Evolutionary conservation across 1,284 basidiomycete species (phyloP).

Genomic region (Pseudozyma sp.): DNA sequence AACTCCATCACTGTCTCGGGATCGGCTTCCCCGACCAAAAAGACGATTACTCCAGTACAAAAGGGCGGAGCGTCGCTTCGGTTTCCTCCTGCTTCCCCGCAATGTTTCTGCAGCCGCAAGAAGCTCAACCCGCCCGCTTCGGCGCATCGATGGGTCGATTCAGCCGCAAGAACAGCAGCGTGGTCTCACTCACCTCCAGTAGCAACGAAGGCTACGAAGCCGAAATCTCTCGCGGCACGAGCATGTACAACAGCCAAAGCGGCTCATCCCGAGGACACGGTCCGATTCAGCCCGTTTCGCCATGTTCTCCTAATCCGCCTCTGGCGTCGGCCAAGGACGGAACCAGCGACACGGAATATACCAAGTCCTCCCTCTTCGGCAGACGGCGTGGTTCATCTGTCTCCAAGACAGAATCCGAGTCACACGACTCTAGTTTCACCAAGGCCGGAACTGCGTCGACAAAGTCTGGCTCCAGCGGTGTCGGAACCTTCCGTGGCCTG

Average conservation of each 20-base stretch:
- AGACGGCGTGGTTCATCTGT: slow-evolving; percentile 6
- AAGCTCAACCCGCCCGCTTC: slow-evolving; percentile 1
- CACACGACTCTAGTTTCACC: slow-evolving; percentile 19
- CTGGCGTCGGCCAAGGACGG: slow-evolving; percentile 1
- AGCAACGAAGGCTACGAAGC: slow-evolving; percentile 26
- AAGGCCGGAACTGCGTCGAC: neutral
- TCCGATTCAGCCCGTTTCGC: slow-evolving; percentile 7
- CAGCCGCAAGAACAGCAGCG: slow-evolving; percentile 30
- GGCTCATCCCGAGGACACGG: slow-evolving; percentile 16
- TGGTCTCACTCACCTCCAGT: slow-evolving; percentile 38
- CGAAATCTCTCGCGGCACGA: slow-evolving; percentile 6
- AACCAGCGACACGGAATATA: slow-evolving; percentile 30
- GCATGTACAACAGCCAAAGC: slow-evolving; percentile 20
- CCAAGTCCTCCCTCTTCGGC: slow-evolving; percentile 5
- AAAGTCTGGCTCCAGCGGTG: slow-evolving; percentile 7
- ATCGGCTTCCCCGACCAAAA: neutral
- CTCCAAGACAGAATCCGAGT: slow-evolving; percentile 1
- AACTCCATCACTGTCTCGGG: neutral
- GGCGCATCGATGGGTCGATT: slow-evolving; percentile 10
- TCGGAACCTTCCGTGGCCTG: slow-evolving; percentile 27
- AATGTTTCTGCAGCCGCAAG: slow-evolving; percentile 22
- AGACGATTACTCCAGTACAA: neutral
- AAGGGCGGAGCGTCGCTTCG: too few species aligned
- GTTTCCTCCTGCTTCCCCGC: neutral
- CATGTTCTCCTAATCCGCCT: neutral